A percentile compares a stretch with the other conserved stretches of the same genome.
These are phyloP conservation scores for Thinopyrum elongatum DNA, from an alignment of 176 grass and related monocot species.

Conservation along the genomic window DNA sequence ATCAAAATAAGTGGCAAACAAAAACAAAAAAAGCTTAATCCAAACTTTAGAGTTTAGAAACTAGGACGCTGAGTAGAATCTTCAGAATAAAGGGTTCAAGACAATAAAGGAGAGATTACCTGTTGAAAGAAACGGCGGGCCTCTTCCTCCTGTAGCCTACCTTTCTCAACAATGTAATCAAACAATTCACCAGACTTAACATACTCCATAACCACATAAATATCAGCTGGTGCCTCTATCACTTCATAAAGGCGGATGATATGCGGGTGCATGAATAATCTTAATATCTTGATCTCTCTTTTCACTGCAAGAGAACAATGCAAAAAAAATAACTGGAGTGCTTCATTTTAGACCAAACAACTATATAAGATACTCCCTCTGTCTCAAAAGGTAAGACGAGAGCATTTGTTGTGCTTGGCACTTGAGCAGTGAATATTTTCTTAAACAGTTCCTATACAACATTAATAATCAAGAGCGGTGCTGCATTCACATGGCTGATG, in stretches of 20 bases:
- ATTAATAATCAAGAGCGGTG: background rate
- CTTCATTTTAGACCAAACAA: slow-evolving; percentile 2
- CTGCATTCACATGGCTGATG: background rate
- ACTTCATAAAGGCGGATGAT: slow-evolving; percentile 84
- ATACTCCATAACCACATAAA: slow-evolving; percentile 73
- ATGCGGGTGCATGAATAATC: slow-evolving; percentile 76
- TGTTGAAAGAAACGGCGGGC: slow-evolving; percentile 70
- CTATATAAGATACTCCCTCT: background rate
- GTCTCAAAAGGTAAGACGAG: too few relatives aligned
- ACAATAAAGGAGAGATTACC: slow-evolving; percentile 2
- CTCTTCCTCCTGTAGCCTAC: slow-evolving; percentile 64
- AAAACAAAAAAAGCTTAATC: background rate
- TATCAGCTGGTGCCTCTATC: slow-evolving; percentile 57
- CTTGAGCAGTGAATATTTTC: background rate
- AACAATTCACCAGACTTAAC: slow-evolving; percentile 73
- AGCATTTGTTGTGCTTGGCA: background rate
- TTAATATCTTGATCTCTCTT: slow-evolving; percentile 76
- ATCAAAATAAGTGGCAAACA: background rate
- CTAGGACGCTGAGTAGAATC: background rate
- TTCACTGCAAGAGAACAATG: slow-evolving; percentile 37
- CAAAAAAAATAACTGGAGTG: slow-evolving; percentile 23
- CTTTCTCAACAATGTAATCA: slow-evolving; percentile 82
- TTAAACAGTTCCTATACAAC: background rate
- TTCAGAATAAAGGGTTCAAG: background rate
- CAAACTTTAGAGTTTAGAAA: background rate